Percentiles rank a stretch among this genome's conserved stretches.
Evolutionary conservation across 805 yeast genomes (phyloP).

Genomic region (Saccharomycopsis sp.): DNA sequence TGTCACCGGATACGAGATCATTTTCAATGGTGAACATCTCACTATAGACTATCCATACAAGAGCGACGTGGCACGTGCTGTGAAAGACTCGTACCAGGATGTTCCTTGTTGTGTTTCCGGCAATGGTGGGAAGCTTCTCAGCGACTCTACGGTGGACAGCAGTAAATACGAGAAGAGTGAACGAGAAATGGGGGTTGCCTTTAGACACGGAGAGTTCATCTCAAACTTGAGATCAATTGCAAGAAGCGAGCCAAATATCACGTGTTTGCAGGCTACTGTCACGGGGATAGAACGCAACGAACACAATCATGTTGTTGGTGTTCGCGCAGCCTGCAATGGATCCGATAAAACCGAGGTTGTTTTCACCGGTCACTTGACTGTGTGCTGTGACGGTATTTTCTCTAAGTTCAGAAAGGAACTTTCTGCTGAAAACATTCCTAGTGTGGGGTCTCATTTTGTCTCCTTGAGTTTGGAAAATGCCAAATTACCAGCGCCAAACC

Average conservation of each 20-base stretch:
- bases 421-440: slow-evolving; percentile 53
- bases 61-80: slow-evolving; percentile 37
- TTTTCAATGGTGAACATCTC: slow-evolving; percentile 52
- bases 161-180: slow-evolving; percentile 54
- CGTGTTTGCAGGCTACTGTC: slow-evolving; percentile 80
- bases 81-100: slow-evolving; percentile 36
- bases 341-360: slow-evolving; percentile 36
- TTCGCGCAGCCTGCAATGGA: slow-evolving; percentile 42
- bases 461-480: slow-evolving; percentile 76
- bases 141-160: slow-evolving; percentile 43
- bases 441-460: slow-evolving; percentile 75
- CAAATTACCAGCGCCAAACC: slow-evolving; percentile 60
- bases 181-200: slow-evolving; percentile 67
- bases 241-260: slow-evolving; percentile 61
- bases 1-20: slow-evolving; percentile 75
- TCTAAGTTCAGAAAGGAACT: slow-evolving; percentile 83
- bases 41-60: slow-evolving; percentile 68
- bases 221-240: slow-evolving; percentile 70
- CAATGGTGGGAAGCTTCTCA: slow-evolving; percentile 50
- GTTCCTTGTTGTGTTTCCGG: slow-evolving; percentile 40
- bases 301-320: slow-evolving; percentile 58
- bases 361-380: slow-evolving; percentile 56
- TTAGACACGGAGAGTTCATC: slow-evolving; percentile 89
- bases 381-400: slow-evolving; percentile 89
- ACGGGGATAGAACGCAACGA: slow-evolving; percentile 52